Evolutionary conservation across 2,329 filamentous ascomycete species (phyloP), one percentile per base, ranked within the genome.

Genomic region (Sordariomycetes sp.): DNA sequence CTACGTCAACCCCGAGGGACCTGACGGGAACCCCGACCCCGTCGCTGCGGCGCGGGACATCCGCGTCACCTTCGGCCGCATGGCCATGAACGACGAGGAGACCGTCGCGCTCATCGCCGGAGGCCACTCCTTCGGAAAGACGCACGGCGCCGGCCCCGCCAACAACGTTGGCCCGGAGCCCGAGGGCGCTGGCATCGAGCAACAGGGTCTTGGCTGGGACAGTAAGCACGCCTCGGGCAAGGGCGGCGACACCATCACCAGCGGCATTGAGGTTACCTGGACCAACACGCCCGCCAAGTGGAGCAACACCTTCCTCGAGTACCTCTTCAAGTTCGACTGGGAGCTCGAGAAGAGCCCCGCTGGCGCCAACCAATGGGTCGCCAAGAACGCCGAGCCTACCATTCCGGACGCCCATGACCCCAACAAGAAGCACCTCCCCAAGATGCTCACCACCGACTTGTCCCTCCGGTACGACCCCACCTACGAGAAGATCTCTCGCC

Each of bases 31-130:
- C 58, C 85, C 87, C 3, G 87, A 91, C 67, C 85, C 87, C 22
- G 70, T 85, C 48, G 85, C 85, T 16, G 79, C 88, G 1, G 88
- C 83, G 50, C 72, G 78, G 59, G 88, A 92, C 65, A 91, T 91
- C 67, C 86, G 87, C 62, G 79, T 77, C 60, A 89, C 88, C 20
- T 92, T 91, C 64, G 78, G 78, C 62, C 87, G 87, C 69, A 91
- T 92, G 88, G 88, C 84, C 61, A 91, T 92, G 88, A 83, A 89
- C 68, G 87, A 91, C 68, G 84, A 89, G 72, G 88, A 92, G 77
- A 92, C 88, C 0, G 88, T 89, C 58, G 88, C 88, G 16, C 75
- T 92, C 53, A 91, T 92, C 68, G 85, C 85, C 46, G 88, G 88
- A 67, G 88, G 88, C 46, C 88, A 92, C 76, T 79, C 83, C 28